Conservation (phyloP, 73 alveolate species). For the Tetrahymena borealis region DNA sequence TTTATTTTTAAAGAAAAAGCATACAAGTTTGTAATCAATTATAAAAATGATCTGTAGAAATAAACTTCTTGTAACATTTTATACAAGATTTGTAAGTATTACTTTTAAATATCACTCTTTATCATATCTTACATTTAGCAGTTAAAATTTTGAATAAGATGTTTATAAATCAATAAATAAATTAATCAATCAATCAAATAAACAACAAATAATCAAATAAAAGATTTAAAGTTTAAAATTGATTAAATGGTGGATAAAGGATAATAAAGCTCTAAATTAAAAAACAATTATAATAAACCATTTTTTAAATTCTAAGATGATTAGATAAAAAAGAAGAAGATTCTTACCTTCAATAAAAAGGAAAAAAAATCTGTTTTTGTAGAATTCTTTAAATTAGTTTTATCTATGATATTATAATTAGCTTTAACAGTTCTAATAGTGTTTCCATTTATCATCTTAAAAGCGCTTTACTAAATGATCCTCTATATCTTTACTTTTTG, state of each 20-base stretch:
- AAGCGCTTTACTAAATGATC: not conserved
- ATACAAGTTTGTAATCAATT: too few relatives aligned
- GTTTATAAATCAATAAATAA: too few relatives aligned
- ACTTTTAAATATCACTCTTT: too few relatives aligned
- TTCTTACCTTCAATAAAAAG: not conserved
- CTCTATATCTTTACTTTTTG: not conserved
- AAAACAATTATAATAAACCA: too few relatives aligned
- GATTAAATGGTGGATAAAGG: not conserved
- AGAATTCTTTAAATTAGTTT: not conserved
- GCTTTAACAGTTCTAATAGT: not conserved
- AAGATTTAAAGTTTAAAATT: not conserved
- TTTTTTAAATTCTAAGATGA: not conserved
- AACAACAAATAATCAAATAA: too few relatives aligned
- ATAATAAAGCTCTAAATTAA: not conserved
- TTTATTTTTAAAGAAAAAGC: too few relatives aligned
- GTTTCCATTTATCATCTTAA: not conserved
- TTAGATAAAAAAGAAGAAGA: not conserved
- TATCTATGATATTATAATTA: not conserved
- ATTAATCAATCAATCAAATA: too few relatives aligned
- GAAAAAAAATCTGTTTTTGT: not conserved
- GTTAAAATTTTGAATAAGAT: too few relatives aligned
- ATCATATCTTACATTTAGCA: too few relatives aligned
- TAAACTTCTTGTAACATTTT: too few relatives aligned
- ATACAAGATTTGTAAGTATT: too few relatives aligned
- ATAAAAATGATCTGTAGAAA: too few relatives aligned